These are phyloP conservation scores for Olyra latifolia DNA, from an alignment of 176 grass and related monocot genomes.

Conservation along the genomic window DNA sequence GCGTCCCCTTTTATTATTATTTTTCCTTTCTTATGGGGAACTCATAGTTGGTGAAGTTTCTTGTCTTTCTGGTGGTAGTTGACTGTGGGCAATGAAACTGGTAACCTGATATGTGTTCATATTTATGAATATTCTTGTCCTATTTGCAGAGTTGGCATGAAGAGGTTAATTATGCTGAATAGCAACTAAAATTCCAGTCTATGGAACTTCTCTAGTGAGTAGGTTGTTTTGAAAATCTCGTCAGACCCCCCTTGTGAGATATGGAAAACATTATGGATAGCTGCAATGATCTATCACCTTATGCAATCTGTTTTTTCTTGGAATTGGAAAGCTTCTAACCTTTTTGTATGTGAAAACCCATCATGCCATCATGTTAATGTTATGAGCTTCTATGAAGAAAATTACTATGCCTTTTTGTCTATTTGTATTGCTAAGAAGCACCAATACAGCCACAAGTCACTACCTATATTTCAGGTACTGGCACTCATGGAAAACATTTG, in stretches of 20 bases:
- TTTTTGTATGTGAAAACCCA: constrained; percentile 10
- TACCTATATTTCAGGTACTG: constrained; percentile 10
- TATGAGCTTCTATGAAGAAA: constrained; percentile 17
- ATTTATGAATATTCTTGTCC: constrained; percentile 30
- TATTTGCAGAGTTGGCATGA: constrained; percentile 18
- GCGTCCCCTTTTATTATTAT: constrained; percentile 14
- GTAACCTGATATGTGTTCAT: constrained; percentile 12
- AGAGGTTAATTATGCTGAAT: constrained; percentile 35
- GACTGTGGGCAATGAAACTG: constrained; percentile 23
- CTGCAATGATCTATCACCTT: neutral
- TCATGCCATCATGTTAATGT: neutral
- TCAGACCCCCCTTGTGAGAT: neutral
- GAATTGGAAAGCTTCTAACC: neutral
- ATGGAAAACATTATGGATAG: constrained; percentile 20
- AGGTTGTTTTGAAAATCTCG: constrained; percentile 19
- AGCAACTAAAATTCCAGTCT: constrained; percentile 7
- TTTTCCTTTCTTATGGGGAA: constrained; percentile 9
- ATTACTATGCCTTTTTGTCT: neutral
- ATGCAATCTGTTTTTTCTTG: constrained; percentile 14
- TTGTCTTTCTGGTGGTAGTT: constrained; percentile 7
- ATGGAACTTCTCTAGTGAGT: constrained; percentile 3
- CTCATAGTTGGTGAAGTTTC: neutral
- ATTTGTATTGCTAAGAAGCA: constrained; percentile 6
- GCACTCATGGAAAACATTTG: no score
- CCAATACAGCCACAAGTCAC: neutral